Conservation (phyloP, 805 yeast genomes). For the Yarrowia sp. region DNA sequence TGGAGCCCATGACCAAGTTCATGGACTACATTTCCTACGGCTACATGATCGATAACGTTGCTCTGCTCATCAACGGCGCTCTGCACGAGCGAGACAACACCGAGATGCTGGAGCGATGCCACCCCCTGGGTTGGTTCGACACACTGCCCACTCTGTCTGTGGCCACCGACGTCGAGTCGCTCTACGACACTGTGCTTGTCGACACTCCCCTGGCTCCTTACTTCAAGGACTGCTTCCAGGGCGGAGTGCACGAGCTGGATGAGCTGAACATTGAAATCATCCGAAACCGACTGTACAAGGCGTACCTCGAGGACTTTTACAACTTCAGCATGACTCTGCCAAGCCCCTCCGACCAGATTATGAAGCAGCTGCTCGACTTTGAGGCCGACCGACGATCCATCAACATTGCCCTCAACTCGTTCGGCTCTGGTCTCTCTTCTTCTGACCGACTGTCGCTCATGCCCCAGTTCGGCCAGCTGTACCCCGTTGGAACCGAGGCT, state of each 20-base stretch:
- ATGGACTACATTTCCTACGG: slow-evolving; percentile 93
- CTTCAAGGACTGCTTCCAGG: slow-evolving; percentile 82
- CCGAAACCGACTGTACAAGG: slow-evolving; percentile 86
- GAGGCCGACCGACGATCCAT: slow-evolving; percentile 96
- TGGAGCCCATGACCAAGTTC: slow-evolving; percentile 73
- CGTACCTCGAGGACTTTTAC: slow-evolving; percentile 85
- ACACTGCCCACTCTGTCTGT: slow-evolving; percentile 92
- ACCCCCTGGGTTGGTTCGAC: slow-evolving; percentile 98
- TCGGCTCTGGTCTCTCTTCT: slow-evolving; percentile 73
- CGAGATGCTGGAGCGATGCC: slow-evolving; percentile 86
- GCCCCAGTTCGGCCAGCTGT: slow-evolving; percentile 80
- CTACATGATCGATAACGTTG: slow-evolving; percentile 97
- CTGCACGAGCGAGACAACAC: slow-evolving; percentile 88
- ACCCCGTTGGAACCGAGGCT: slow-evolving; percentile 63
- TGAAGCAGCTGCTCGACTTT: slow-evolving; percentile 73
- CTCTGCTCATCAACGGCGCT: slow-evolving; percentile 94
- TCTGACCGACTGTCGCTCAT: slow-evolving; percentile 69
- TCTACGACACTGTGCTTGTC: slow-evolving; percentile 85
- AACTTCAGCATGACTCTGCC: slow-evolving; percentile 64
- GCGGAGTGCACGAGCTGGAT: slow-evolving; percentile 73
- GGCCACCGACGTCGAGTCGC: slow-evolving; percentile 91
- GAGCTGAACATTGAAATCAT: slow-evolving; percentile 94
- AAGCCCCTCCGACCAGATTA: slow-evolving; percentile 75
- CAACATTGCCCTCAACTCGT: slow-evolving; percentile 85
- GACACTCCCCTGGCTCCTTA: slow-evolving; percentile 98